phyloP scores from a whole-genome alignment of 495 filamentous ascomycete genomes.

The Penicillium fimorum region DNA sequence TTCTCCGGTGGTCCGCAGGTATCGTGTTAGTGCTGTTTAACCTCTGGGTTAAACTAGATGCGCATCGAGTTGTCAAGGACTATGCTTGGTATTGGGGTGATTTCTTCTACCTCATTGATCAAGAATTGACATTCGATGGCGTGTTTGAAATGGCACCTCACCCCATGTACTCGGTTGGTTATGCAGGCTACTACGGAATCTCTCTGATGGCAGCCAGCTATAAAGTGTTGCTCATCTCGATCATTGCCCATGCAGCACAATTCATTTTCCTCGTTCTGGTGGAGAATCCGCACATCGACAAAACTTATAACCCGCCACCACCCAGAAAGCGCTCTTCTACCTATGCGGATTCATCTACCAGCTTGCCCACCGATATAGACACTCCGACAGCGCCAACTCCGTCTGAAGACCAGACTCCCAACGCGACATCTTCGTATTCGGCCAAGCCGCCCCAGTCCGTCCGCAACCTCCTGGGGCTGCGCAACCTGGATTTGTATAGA shows the following conservation, averaged over 20 bases:
- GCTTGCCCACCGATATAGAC: constrained; percentile 34
- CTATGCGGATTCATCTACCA: constrained; percentile 39
- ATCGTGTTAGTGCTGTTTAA: constrained; percentile 87
- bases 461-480: constrained; percentile 75
- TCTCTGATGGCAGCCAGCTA: constrained; percentile 99
- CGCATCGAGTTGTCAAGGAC: constrained; percentile 97
- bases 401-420: constrained; percentile 39
- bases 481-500: constrained; percentile 84
- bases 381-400: constrained; percentile 38
- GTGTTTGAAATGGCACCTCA: constrained; percentile 99
- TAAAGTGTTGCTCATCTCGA: constrained; percentile 92
- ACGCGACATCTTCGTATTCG: constrained; percentile 38
- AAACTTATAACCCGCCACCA: constrained; percentile 90
- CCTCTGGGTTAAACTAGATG: constrained; percentile 97
- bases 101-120: constrained; percentile 98
- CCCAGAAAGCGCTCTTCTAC: constrained; percentile 58
- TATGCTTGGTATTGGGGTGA: constrained; percentile 99
- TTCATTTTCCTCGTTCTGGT: constrained; percentile 86
- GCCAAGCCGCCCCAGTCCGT: constrained; percentile 59
- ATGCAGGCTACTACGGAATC: constrained; percentile 97
- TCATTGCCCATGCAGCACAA: constrained; percentile 91
- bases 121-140: constrained; percentile 95
- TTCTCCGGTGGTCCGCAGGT: constrained; percentile 78
- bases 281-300: constrained; percentile 97
- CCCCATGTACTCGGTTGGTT: constrained; percentile 98